Conservation (phyloP, 1,284 basidiomycete genomes). For the Heterobasidion irregulare region DNA sequence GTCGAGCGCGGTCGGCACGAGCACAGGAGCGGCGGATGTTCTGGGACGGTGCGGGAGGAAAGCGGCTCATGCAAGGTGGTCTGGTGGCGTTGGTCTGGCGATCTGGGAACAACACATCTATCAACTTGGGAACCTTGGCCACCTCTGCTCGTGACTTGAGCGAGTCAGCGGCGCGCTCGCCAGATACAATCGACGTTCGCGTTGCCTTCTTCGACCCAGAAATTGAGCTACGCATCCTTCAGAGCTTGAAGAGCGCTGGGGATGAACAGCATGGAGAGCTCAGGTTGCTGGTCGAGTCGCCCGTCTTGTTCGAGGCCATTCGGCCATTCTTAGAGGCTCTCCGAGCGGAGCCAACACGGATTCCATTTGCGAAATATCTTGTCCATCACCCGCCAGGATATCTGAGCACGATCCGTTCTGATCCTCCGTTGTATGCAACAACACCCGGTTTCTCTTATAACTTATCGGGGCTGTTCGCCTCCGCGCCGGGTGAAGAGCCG, state of each 20-base stretch:
- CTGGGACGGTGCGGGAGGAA: constrained; percentile 18
- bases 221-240: constrained; percentile 19
- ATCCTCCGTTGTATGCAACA: constrained; percentile 18
- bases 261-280: constrained; percentile 8
- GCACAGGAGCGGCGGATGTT: constrained; percentile 13
- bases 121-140: constrained; percentile 18
- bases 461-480: constrained; percentile 13
- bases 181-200: constrained; percentile 14
- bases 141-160: constrained; percentile 17
- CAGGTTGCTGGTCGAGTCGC: constrained; percentile 20
- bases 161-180: constrained; percentile 14
- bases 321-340: constrained; percentile 23
- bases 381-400: constrained; percentile 7
- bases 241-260: constrained; percentile 13
- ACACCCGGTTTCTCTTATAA: constrained; percentile 18
- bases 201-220: constrained; percentile 22
- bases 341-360: constrained; percentile 18
- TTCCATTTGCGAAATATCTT: constrained; percentile 18
- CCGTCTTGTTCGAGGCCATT: constrained; percentile 22
- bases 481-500: constrained; percentile 6
- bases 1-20: constrained; percentile 13
- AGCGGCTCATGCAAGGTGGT: constrained; percentile 19
- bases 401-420: constrained; percentile 7
- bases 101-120: constrained; percentile 6
- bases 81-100: constrained; percentile 20